Percentiles rank a stretch among this genome's conserved stretches.
Evolutionary conservation across 139 green algal genomes (phyloP).

Genomic region (Chlamydomonas sphaeroides): DNA sequence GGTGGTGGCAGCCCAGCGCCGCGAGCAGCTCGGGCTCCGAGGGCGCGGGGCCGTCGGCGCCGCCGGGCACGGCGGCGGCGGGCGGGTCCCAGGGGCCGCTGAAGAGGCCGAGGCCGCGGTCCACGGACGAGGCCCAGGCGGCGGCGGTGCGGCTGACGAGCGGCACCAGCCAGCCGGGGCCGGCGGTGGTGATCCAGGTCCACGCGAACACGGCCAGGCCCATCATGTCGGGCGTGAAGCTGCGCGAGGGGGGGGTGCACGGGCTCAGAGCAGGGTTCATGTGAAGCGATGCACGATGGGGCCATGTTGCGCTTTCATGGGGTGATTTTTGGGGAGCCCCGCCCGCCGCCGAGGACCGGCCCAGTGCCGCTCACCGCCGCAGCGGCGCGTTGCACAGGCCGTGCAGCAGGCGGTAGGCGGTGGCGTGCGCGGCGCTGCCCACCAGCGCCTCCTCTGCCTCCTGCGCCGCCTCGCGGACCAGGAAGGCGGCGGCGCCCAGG

Average conservation of each 20-base stretch:
- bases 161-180: slow-evolving; percentile 51
- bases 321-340: no score
- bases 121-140: slow-evolving; percentile 67
- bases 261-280: no score
- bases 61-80: neutral
- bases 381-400: slow-evolving; percentile 44
- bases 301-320: no score
- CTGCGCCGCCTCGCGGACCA: slow-evolving; percentile 50
- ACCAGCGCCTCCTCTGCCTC: slow-evolving; percentile 17
- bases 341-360: no score
- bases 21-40: slow-evolving; percentile 33
- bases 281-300: no score
- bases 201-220: slow-evolving; percentile 61
- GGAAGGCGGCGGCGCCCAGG: slow-evolving; percentile 55
- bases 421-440: slow-evolving; percentile 2
- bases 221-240: slow-evolving; percentile 62
- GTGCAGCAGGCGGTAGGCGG: slow-evolving; percentile 42
- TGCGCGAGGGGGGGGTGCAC: slow-evolving; percentile 8
- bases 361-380: slow-evolving; percentile 20
- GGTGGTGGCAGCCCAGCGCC: slow-evolving; percentile 37
- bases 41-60: neutral
- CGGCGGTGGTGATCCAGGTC: slow-evolving; percentile 69
- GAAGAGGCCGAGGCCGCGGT: slow-evolving; percentile 74
- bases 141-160: slow-evolving; percentile 63
- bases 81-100: slow-evolving; percentile 1